phyloP scores from a whole-genome alignment of 495 filamentous ascomycete genomes.

The Xylona heveae region DNA sequence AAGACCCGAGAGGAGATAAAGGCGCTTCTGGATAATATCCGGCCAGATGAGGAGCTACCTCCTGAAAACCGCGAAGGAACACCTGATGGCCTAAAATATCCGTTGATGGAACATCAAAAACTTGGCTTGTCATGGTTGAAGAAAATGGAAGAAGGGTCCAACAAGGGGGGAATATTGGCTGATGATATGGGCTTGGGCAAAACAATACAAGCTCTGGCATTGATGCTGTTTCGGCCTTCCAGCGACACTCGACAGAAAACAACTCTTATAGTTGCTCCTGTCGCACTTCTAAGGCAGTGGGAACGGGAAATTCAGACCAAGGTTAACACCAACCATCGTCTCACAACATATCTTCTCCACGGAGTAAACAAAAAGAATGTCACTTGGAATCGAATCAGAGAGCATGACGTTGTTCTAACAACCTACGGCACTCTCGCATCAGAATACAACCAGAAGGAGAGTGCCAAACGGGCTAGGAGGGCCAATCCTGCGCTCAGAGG shows the following conservation, averaged over 20 bases:
- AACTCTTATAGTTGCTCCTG: slow-evolving; percentile 70
- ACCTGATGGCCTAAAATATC: slow-evolving; percentile 45
- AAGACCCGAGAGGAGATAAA: slow-evolving; percentile 44
- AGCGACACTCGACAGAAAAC: slow-evolving; percentile 45
- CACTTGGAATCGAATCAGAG: slow-evolving; percentile 37
- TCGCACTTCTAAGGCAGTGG: slow-evolving; percentile 81
- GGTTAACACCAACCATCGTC: slow-evolving; percentile 29
- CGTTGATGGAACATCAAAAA: slow-evolving; percentile 66
- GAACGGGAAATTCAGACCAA: slow-evolving; percentile 61
- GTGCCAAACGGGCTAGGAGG: slow-evolving; percentile 18
- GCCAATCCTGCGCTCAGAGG: slow-evolving; percentile 13
- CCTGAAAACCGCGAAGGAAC: slow-evolving; percentile 47
- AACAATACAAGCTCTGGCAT: slow-evolving; percentile 70
- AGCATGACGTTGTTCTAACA: slow-evolving; percentile 70
- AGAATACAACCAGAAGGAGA: slow-evolving; percentile 38
- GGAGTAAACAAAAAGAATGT: slow-evolving; percentile 26
- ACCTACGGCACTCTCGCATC: slow-evolving; percentile 65
- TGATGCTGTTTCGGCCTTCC: slow-evolving; percentile 56
- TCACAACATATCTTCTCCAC: slow-evolving; percentile 52
- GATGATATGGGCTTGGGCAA: slow-evolving; percentile 96
- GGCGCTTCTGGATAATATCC: slow-evolving; percentile 46
- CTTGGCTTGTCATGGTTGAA: slow-evolving; percentile 69
- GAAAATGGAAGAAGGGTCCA: slow-evolving; percentile 52
- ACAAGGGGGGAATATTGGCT: slow-evolving; percentile 69
- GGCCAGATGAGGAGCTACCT: slow-evolving; percentile 48